phyloP scores from a whole-genome alignment of 1,284 basidiomycete genomes.

The Marasmius fiardii region DNA sequence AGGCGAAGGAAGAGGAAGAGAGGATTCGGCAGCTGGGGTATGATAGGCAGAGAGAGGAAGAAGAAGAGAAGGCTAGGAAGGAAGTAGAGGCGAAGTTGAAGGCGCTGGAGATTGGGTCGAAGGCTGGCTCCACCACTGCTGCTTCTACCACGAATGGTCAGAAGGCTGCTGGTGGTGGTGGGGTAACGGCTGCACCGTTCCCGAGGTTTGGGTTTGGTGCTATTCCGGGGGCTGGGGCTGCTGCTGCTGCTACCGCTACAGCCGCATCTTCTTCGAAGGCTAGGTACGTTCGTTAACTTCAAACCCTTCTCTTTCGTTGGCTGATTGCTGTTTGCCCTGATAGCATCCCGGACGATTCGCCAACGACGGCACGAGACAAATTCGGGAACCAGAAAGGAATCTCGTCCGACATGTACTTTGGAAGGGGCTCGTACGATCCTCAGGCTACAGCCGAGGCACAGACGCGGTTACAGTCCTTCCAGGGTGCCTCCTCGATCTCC shows the following conservation, averaged over 20 bases:
- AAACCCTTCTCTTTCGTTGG: constrained; percentile 1
- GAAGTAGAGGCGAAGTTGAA: constrained; percentile 48
- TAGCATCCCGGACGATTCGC: constrained; percentile 55
- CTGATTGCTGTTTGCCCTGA: constrained; percentile 17
- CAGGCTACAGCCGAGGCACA: constrained; percentile 74
- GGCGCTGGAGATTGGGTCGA: constrained; percentile 36
- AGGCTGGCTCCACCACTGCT: constrained; percentile 29
- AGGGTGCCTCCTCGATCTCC: constrained; percentile 92
- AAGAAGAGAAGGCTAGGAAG: constrained; percentile 57
- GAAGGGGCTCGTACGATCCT: constrained; percentile 86
- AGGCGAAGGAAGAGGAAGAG: constrained; percentile 87
- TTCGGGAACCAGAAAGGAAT: constrained; percentile 94
- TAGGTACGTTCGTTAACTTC: constrained; percentile 35
- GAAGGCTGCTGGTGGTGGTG: constrained; percentile 22
- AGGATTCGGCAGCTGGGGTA: constrained; percentile 87
- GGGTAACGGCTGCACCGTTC: constrained; percentile 52
- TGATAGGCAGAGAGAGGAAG: constrained; percentile 78
- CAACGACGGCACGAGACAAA: constrained; percentile 83
- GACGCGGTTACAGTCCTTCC: constrained; percentile 80
- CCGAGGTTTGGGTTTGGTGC: constrained; percentile 87
- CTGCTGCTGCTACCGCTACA: constrained; percentile 47
- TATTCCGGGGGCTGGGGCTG: constrained; percentile 57
- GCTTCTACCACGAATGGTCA: constrained; percentile 23
- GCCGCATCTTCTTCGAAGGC: constrained; percentile 38
- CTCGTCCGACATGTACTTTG: constrained; percentile 98